Conservation (phyloP, 169 alveolate genomes). For the Pseudocohnilembus persalinus region DNA sequence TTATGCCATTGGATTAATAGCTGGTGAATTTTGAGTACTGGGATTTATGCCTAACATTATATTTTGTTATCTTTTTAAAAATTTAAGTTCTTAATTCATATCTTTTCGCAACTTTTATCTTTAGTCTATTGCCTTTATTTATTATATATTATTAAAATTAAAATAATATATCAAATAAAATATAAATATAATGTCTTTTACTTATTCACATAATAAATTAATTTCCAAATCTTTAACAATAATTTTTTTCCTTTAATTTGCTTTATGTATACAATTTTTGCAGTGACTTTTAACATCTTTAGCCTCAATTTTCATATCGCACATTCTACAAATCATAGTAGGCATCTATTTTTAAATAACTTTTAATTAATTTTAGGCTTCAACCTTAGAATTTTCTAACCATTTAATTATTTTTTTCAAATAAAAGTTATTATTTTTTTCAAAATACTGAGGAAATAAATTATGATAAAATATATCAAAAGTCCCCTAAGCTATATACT, state of each 20-base stretch:
- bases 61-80: not conserved
- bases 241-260: not conserved
- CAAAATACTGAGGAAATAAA: not conserved
- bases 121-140: not conserved
- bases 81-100: not conserved
- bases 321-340: not conserved
- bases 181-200: too few species aligned
- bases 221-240: not conserved
- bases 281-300: not conserved
- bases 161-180: not conserved
- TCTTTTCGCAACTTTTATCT: not conserved
- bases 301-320: not conserved
- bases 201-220: not conserved
- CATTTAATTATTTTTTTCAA: not conserved
- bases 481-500: not conserved
- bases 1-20: not conserved
- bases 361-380: too few species aligned
- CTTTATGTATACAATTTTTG: not conserved
- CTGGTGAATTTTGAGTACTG: not conserved
- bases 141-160: too few species aligned
- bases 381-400: not conserved
- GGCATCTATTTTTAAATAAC: not conserved
- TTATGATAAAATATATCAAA: not conserved
- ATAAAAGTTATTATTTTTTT: too few species aligned
- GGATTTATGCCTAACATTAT: not conserved